Base-by-base conservation (phyloP, 768 basidiomycete species). In the Tubosaeta sp. region DNA sequence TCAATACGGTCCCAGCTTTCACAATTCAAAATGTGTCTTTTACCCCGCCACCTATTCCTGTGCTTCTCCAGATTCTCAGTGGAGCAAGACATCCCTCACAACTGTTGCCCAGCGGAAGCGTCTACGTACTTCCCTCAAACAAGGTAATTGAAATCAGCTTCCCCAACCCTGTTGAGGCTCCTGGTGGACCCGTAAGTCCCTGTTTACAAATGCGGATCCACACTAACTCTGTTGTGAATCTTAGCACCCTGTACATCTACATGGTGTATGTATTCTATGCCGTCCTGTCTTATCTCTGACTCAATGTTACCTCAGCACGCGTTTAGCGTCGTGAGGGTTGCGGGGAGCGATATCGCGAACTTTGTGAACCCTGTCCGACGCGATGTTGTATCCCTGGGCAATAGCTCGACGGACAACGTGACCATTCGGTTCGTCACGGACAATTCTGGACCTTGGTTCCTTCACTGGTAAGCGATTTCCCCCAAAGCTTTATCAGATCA, bases 361-460 rank as follows among this genome's bases (percentile, higher is more conserved):
- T 75, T 67, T 33, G 59, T 58, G 7, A 72, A 74, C 43, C 74
- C 74, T 5, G 62, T 71, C 22, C 58, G 60, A 26, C 65, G 74
- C 13, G 74, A 75, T 22, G 66, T 67, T 8, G 65, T 71, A 16
- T 64, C 58, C 32, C 49, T 64, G 0, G 69, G 68, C 12, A 43
- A 12, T 4, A 37, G 22, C 0, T 43, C 76, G 61, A 56, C 48
- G 3, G 66, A 79, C 69, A 66, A 77, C 58, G 80, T 80, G 19
- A 77, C 77, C 5, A 72, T 88, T 46, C 77, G 84, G 46, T 86
- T 84, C 65, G 60, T 67, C 25, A 84, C 84, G 1, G 78, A 87
- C 56, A 88, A 88, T 64, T 73, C 85, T 1, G 86, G 85, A 11
- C 78, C 80, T 10, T 84, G 82, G 79, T 71, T 78, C 64, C 62